Conservation (phyloP, 768 basidiomycete species). For the Myochromella boudieri region DNA sequence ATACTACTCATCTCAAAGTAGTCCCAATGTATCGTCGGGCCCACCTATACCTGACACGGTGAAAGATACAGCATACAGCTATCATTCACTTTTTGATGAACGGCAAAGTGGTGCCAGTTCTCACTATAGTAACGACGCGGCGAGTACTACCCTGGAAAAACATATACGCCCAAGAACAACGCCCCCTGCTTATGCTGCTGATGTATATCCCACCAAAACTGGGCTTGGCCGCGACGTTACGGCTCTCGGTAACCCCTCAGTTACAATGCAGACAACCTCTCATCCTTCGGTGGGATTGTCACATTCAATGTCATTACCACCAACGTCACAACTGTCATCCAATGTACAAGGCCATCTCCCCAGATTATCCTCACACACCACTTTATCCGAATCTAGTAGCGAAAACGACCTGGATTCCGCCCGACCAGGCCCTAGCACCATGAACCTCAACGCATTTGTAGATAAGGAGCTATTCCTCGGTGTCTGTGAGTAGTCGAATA, state of each 20-base stretch:
- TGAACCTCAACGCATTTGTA: slow-evolving; percentile 52
- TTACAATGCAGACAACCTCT: not conserved
- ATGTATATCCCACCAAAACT: not conserved
- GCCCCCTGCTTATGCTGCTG: slow-evolving; percentile 10
- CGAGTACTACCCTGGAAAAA: too few relatives aligned
- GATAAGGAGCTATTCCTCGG: slow-evolving; percentile 58
- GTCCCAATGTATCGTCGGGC: too few relatives aligned
- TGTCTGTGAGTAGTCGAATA: slow-evolving; percentile 52
- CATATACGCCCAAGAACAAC: not conserved
- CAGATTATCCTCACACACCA: too few relatives aligned
- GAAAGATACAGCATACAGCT: too few relatives aligned
- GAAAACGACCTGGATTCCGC: not conserved
- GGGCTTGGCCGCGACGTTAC: not conserved
- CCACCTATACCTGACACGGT: too few relatives aligned
- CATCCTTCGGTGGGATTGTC: not conserved
- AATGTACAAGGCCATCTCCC: not conserved
- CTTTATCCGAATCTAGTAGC: too few relatives aligned
- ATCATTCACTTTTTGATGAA: too few relatives aligned
- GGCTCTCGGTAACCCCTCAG: not conserved
- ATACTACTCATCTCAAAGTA: slow-evolving; percentile 1
- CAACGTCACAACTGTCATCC: not conserved
- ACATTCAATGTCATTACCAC: not conserved
- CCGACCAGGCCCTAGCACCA: slow-evolving; percentile 8
- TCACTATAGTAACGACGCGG: too few relatives aligned
- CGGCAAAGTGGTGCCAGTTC: too few relatives aligned